Evolutionary conservation across 2,329 filamentous ascomycete genomes (phyloP).

Genomic region (Apiospora koreana): DNA sequence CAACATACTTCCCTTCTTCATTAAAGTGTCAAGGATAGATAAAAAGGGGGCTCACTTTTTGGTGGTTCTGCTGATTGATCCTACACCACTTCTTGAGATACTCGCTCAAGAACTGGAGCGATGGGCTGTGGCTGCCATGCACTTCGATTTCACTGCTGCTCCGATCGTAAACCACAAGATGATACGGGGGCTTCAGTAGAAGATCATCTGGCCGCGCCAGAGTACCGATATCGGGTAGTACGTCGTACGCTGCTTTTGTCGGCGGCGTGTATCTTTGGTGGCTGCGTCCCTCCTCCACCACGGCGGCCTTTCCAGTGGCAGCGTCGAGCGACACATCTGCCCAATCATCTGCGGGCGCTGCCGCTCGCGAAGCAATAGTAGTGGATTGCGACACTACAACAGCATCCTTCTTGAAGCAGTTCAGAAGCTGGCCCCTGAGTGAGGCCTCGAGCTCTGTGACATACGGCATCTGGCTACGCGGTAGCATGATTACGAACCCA

Average conservation of each 20-base stretch:
- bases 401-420: slow-evolving; percentile 34
- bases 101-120: slow-evolving; percentile 43
- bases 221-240: slow-evolving; percentile 41
- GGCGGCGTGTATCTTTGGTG: not conserved
- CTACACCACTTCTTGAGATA: slow-evolving; percentile 51
- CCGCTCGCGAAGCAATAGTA: slow-evolving; percentile 8
- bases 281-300: slow-evolving; percentile 11
- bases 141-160: slow-evolving; percentile 38
- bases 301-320: slow-evolving; percentile 24
- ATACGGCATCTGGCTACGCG: slow-evolving; percentile 32
- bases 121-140: slow-evolving; percentile 49
- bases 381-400: not conserved
- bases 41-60: slow-evolving; percentile 29
- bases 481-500: slow-evolving; percentile 42
- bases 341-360: slow-evolving; percentile 41
- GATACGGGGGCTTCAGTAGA: slow-evolving; percentile 48
- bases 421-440: slow-evolving; percentile 37
- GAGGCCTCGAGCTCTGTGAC: slow-evolving; percentile 35
- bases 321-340: slow-evolving; percentile 41
- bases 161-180: slow-evolving; percentile 40
- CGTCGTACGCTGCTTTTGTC: slow-evolving; percentile 22
- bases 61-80: slow-evolving; percentile 39
- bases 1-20: not conserved
- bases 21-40: not conserved
- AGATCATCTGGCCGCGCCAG: slow-evolving; percentile 51